These are phyloP conservation scores for Blastobotrys peoriensis DNA, from an alignment of 805 yeast genomes.

Conservation along the genomic window DNA sequence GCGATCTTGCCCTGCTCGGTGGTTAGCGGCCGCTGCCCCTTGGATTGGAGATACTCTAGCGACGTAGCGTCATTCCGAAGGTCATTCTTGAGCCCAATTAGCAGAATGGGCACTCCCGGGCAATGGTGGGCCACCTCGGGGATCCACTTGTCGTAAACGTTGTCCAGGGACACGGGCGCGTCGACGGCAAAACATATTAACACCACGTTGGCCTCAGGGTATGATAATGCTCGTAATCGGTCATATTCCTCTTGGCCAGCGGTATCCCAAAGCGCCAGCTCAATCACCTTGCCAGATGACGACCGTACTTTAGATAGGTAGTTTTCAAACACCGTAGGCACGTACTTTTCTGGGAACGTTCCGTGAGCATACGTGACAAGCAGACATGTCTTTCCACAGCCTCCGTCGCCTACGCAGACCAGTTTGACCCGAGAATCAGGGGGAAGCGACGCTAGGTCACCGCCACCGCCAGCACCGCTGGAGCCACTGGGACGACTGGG, in stretches of 20 bases:
- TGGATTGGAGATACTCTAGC: conserved; percentile 18
- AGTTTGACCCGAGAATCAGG: conserved; percentile 45
- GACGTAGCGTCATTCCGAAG: conserved; percentile 31
- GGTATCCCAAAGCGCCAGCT: conserved; percentile 80
- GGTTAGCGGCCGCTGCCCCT: conserved; percentile 25
- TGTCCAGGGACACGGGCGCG: conserved; percentile 55
- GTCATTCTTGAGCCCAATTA: conserved; percentile 83
- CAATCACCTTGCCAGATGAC: conserved; percentile 47
- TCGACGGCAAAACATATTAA: conserved; percentile 73
- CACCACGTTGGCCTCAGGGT: conserved; percentile 71
- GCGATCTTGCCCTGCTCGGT: conserved; percentile 43
- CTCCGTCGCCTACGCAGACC: conserved; percentile 86
- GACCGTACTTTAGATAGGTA: conserved; percentile 53
- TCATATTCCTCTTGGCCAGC: conserved; percentile 89
- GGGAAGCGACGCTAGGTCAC: neutral
- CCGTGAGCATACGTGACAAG: conserved; percentile 61
- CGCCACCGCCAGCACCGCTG: neutral
- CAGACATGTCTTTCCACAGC: conserved; percentile 84
- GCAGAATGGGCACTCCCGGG: conserved; percentile 66
- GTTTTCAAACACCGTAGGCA: conserved; percentile 81
- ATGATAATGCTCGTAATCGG: conserved; percentile 68
- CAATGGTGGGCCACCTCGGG: conserved; percentile 84
- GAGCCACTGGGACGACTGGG: neutral
- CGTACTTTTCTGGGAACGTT: conserved; percentile 62
- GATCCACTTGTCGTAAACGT: conserved; percentile 75